phyloP scores from a whole-genome alignment of 768 basidiomycete genomes.

The Tricholoma sp. region DNA sequence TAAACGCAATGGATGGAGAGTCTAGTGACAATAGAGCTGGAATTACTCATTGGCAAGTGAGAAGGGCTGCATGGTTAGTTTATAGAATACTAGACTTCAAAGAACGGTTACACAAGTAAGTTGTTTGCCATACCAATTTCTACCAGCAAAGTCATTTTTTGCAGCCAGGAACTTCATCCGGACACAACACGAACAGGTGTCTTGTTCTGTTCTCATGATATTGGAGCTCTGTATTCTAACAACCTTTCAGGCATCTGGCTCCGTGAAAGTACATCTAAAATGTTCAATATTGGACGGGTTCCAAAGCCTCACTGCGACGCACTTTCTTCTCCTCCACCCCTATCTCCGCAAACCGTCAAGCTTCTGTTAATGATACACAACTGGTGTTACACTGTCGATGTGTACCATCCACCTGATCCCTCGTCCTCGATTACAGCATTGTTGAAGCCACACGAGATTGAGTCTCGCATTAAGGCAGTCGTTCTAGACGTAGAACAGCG shows the following conservation, averaged over 20 bases:
- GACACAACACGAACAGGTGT: constrained; percentile 69
- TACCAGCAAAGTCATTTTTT: constrained; percentile 1
- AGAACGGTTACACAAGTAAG: constrained; percentile 53
- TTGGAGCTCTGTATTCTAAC: neutral
- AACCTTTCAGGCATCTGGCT: constrained; percentile 53
- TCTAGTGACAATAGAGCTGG: constrained; percentile 35
- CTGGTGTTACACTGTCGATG: constrained; percentile 75
- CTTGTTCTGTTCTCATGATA: neutral
- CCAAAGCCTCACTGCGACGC: constrained; percentile 65
- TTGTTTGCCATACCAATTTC: neutral
- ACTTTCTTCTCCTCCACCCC: constrained; percentile 44
- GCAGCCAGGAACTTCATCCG: constrained; percentile 64
- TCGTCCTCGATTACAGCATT: constrained; percentile 22
- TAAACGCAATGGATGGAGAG: constrained; percentile 29
- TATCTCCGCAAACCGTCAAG: constrained; percentile 45
- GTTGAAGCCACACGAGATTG: constrained; percentile 36
- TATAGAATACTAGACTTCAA: constrained; percentile 72
- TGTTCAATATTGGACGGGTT: constrained; percentile 78
- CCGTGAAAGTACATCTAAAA: constrained; percentile 45
- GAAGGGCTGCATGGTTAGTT: constrained; percentile 78
- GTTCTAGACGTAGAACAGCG: constrained; percentile 55
- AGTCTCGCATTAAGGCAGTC: constrained; percentile 37
- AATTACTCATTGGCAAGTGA: constrained; percentile 78
- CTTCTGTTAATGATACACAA: constrained; percentile 69
- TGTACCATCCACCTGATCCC: constrained; percentile 41